Evolutionary conservation across 805 yeast genomes (phyloP), one percentile per base, ranked within the genome.

Genomic region (Dipodascus albidus): DNA sequence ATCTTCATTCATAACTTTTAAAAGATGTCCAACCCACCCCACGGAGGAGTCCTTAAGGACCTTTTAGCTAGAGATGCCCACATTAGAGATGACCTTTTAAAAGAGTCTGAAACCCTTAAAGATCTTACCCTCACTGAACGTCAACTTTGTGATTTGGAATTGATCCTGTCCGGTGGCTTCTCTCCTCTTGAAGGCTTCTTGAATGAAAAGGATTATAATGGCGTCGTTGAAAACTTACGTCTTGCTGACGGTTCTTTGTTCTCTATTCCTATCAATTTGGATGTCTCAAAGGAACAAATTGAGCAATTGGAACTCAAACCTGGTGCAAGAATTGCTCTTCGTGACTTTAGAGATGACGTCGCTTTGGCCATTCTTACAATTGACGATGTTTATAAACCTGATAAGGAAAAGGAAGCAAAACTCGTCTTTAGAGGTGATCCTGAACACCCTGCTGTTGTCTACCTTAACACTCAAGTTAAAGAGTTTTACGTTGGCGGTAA

Each of bases 371-470:
- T 90, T 60, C 72, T 90, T 64, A 84, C 95, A 9, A 74, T 90
- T 22, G 81, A 76, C 55, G 93, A 89, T 58, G 78, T 87, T 33
- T 90, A 85, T 74, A 75, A 75, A 62, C 96, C 96, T 60, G 76
- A 90, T 70, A 91, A 91, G 75, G 64, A 72, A 54, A 66, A 67
- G 19, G 98, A 90, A 74, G 96, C 96, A 52, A 70, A 79, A 60
- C 77, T 83, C 66, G 97, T 89, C 24, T 91, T 88, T 73, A 82
- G 97, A 68, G 98, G 97, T 57, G 97, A 91, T 68, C 90, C 95
- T 48, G 97, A 91, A 69, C 98, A 90, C 71, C 97, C 97, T 20
- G 97, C 97, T 11, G 75, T 86, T 63, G 76, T 74, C 62, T 90
- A 86, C 70, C 74, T 90, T 61, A 65, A 70, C 64, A 81, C 85